Evolutionary conservation across 2,329 filamentous ascomycete genomes (phyloP).

Genomic region (Neodidymelliopsis sp.): DNA sequence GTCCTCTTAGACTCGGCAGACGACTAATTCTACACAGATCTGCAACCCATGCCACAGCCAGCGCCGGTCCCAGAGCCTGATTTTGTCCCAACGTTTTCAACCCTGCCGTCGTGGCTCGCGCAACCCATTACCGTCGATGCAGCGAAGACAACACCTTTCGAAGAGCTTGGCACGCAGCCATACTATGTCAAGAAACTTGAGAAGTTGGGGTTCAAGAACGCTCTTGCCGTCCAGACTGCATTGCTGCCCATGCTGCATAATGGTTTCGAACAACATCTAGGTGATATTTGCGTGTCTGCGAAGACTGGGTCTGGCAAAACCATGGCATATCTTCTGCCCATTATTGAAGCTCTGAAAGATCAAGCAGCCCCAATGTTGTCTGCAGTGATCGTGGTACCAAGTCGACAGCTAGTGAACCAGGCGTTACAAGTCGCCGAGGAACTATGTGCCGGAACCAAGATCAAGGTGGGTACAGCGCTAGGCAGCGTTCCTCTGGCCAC

Average conservation of each 20-base stretch:
- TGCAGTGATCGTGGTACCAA: slow-evolving; percentile 87
- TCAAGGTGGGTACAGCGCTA: slow-evolving; percentile 82
- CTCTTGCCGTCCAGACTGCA: slow-evolving; percentile 81
- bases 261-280: slow-evolving; percentile 65
- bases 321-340: slow-evolving; percentile 85
- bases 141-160: slow-evolving; percentile 67
- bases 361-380: slow-evolving; percentile 71
- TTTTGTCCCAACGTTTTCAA: slow-evolving; percentile 73
- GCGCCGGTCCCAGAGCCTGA: slow-evolving; percentile 65
- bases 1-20: neutral
- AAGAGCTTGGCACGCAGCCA: slow-evolving; percentile 67
- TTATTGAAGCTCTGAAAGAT: slow-evolving; percentile 77
- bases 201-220: slow-evolving; percentile 72
- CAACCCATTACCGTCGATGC: slow-evolving; percentile 74
- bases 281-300: slow-evolving; percentile 88
- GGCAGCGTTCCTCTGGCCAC: slow-evolving; percentile 77
- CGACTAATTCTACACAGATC: slow-evolving; percentile 53
- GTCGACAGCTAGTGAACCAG: slow-evolving; percentile 87
- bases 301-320: slow-evolving; percentile 97
- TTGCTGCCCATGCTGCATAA: slow-evolving; percentile 81
- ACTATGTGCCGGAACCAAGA: slow-evolving; percentile 74
- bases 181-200: slow-evolving; percentile 69
- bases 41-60: slow-evolving; percentile 84
- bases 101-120: slow-evolving; percentile 81
- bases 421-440: slow-evolving; percentile 77